Evolutionary conservation across 176 grass and related monocot species (phyloP), one percentile per base, ranked within the genome.

Genomic region (Carex myosuroides): DNA sequence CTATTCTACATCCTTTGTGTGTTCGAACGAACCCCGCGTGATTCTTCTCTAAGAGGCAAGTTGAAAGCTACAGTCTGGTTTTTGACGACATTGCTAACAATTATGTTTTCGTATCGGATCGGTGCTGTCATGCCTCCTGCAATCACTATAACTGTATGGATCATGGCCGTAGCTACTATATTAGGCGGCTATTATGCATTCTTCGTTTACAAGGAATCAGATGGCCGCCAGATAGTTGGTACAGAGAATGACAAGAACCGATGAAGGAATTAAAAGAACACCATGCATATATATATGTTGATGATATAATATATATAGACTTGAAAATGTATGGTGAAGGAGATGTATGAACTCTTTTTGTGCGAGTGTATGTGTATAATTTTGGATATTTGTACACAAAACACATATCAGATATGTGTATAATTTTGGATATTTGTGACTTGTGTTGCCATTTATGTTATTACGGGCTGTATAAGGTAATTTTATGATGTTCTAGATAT

Each of bases 1-100:
- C 57, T 85, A 13, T 76, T 76, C 70, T 74, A 52, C 39, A 48
- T 74, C 54, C 68, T 85, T 24, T 57, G 60, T 18, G 70, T 85
- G 8, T 78, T 85, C 5, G 71, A 85, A 64, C 35, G 42, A 8
- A 85, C 84, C 0, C 84, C 68, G 13, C 84, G 33, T 2, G 37
- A 52, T 52, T 74, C 44, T 17, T 62, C 81, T 8, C 24, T 20
- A 20, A 60, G 29, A 16, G 11, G 48, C 2, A 84, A 22, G 70
- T 35, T 92, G 1, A 88, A 64, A 85, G 79, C 72, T 5, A 80
- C 29, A 33, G 71, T 74, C 20, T 90, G 91, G 91, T 29, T 82
- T 6, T 64, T 85, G 24, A 85, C 72, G 14, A 59, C 88, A 26
- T 16, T 20, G 10, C 83, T 93, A 6, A 86, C 83, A 0, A 37